Conservation (phyloP, 495 filamentous ascomycete genomes). For the Massariosphaeria phaeospora region DNA sequence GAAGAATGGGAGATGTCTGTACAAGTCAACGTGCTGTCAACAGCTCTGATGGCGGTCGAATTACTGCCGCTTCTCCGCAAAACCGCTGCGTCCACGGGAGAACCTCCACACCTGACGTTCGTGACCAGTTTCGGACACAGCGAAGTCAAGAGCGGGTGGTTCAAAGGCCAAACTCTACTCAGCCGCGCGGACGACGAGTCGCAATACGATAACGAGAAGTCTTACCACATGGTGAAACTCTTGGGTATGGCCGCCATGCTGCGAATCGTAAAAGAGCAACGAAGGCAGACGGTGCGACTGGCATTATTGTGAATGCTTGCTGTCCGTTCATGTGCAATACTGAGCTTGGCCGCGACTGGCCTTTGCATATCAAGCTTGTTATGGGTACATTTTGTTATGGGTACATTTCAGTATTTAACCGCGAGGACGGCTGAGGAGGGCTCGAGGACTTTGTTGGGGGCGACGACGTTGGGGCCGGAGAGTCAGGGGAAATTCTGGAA, state of each 20-base stretch:
- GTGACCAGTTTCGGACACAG: not conserved
- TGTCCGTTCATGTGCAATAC: not conserved
- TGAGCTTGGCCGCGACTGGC: not conserved
- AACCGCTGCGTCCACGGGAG: not conserved
- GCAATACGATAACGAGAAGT: not conserved
- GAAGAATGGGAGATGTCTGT: constrained; percentile 1
- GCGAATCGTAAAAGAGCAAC: not conserved
- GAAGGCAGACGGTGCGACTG: not conserved
- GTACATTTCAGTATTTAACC: not conserved
- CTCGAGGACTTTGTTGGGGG: constrained; percentile 3
- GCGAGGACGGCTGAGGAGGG: constrained; percentile 3
- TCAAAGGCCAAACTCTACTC: not conserved
- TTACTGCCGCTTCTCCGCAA: constrained; percentile 10
- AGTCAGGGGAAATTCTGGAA: constrained; percentile 4
- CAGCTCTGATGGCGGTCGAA: constrained; percentile 2
- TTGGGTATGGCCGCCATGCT: not conserved
- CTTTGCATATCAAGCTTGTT: not conserved
- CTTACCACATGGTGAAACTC: constrained; percentile 3
- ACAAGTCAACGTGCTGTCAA: constrained; percentile 14
- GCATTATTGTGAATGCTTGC: constrained; percentile 8
- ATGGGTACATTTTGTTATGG: not conserved
- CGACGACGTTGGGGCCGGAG: not conserved
- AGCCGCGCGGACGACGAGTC: not conserved
- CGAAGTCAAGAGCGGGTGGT: not conserved
- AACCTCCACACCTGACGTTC: not conserved